These are phyloP conservation scores for Fraxinus nigra DNA, from an alignment of 305 asterid genomes.

Conservation along the genomic window DNA sequence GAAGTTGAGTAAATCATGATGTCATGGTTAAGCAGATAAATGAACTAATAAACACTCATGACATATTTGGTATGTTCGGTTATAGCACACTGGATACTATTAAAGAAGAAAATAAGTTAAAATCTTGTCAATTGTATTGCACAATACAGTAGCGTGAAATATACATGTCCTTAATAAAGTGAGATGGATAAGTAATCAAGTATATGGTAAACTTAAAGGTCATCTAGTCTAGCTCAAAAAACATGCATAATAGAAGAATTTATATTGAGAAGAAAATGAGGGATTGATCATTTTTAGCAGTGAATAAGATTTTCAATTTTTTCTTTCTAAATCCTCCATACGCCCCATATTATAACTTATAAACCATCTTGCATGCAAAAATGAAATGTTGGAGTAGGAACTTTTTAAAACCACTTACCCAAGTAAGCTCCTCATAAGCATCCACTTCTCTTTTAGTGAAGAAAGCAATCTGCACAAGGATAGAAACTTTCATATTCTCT, in stretches of 20 bases:
- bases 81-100: not conserved
- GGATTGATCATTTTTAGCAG: not conserved
- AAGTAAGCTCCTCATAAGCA: conserved; percentile 73
- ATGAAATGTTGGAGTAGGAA: not conserved
- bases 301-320: not conserved
- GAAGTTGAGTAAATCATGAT: not conserved
- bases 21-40: not conserved
- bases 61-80: not conserved
- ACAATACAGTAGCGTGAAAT: not conserved
- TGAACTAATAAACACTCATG: not conserved
- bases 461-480: conserved; percentile 62
- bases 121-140: not conserved
- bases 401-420: conserved; percentile 51
- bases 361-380: not conserved
- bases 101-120: not conserved
- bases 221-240: not conserved
- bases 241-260: not conserved
- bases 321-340: not conserved
- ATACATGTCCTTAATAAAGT: not conserved
- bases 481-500: not conserved
- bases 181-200: not conserved
- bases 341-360: not conserved
- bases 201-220: not conserved
- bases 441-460: conserved; percentile 69
- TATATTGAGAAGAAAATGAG: not conserved